A percentile compares a stretch with the other conserved stretches of the same genome.
Conservation (phyloP, 768 basidiomycete species). For the Kwoniella europaea region DNA sequence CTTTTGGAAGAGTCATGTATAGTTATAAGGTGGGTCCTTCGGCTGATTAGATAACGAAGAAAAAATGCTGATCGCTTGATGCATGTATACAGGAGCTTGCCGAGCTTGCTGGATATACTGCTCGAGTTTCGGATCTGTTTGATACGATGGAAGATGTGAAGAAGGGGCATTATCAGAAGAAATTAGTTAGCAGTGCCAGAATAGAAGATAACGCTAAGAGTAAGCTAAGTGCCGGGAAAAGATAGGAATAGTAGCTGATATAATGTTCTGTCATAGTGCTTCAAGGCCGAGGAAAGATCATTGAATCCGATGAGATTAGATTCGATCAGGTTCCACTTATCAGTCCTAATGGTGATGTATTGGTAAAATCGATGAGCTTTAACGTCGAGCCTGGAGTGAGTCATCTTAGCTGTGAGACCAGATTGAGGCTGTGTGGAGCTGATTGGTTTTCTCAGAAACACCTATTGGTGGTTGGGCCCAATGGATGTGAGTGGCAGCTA, state of each 20-base stretch:
- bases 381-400: constrained; percentile 82
- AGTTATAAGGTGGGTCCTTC: constrained; percentile 71
- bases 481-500: constrained; percentile 63
- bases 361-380: constrained; percentile 83
- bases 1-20: constrained; percentile 94
- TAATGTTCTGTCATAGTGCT: constrained; percentile 65
- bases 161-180: constrained; percentile 84
- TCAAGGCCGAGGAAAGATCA: constrained; percentile 74
- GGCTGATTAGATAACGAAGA: no score
- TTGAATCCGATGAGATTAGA: constrained; percentile 78
- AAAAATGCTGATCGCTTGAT: constrained; percentile 23
- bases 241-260: neutral
- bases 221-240: constrained; percentile 58
- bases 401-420: neutral
- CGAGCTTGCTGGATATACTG: constrained; percentile 93
- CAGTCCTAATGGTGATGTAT: constrained; percentile 91
- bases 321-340: constrained; percentile 95
- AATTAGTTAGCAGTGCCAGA: constrained; percentile 74
- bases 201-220: constrained; percentile 76
- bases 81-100: constrained; percentile 67
- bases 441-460: constrained; percentile 69
- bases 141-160: constrained; percentile 89
- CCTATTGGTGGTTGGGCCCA: constrained; percentile 89
- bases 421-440: constrained; percentile 3
- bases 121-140: constrained; percentile 82